Evolutionary conservation across 106 monocot genomes (phyloP).

Genomic region (Dendrobium huoshanense): DNA sequence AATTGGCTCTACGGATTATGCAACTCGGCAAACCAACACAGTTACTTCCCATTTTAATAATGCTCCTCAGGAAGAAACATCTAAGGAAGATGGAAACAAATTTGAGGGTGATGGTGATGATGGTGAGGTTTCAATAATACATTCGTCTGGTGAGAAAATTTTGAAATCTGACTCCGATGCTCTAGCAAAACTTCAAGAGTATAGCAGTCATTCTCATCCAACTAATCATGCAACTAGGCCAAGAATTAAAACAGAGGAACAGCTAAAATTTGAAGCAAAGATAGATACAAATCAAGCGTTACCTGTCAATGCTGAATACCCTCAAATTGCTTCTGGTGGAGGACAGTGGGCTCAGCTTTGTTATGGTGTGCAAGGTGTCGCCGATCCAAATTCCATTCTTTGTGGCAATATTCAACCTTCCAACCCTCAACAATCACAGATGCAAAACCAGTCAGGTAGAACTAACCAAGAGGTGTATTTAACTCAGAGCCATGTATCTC

Average conservation of each 20-base stretch:
- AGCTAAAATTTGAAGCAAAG: constrained; percentile 7
- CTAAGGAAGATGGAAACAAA: constrained; percentile 5
- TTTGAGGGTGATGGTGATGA: constrained; percentile 3
- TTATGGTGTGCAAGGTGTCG: background rate
- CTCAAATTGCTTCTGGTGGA: constrained; percentile 11
- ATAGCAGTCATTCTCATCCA: constrained; percentile 12
- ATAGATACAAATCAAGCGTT: constrained; percentile 7
- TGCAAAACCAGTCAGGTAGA: constrained; percentile 14
- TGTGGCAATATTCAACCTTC: constrained; percentile 17
- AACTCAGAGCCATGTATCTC: constrained; percentile 16
- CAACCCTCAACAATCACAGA: constrained; percentile 32
- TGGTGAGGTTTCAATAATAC: constrained; percentile 12
- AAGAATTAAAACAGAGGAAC: background rate
- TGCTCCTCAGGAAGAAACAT: constrained; percentile 16
- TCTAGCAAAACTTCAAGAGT: constrained; percentile 10
- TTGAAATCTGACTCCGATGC: constrained; percentile 5
- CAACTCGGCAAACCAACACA: background rate
- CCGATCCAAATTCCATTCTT: constrained; percentile 2
- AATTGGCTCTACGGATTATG: constrained; percentile 14
- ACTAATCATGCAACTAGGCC: constrained; percentile 4
- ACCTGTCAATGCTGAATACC: constrained; percentile 14
- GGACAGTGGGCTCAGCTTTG: constrained; percentile 16
- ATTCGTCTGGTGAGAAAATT: constrained; percentile 5
- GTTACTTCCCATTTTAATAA: background rate
- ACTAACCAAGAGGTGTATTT: constrained; percentile 14